Conservation (phyloP, 306 rosid genomes). For the Pachyrhizus erosus region DNA sequence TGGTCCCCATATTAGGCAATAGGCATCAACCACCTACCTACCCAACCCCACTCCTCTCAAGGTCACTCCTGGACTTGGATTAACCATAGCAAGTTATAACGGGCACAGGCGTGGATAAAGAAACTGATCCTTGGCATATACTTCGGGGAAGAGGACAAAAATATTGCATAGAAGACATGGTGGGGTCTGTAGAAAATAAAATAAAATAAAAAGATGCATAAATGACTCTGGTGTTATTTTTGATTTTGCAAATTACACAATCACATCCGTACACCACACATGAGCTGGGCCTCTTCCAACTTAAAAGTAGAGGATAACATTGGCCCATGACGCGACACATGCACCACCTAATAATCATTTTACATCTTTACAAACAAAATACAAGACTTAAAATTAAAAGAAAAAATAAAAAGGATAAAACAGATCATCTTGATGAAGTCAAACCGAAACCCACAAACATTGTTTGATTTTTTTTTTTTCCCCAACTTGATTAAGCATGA, state of each 20-base stretch:
- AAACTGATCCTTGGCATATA: slow-evolving; percentile 18
- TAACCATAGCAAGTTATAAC: neutral
- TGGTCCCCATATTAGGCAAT: slow-evolving; percentile 41
- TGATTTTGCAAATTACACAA: slow-evolving; percentile 47
- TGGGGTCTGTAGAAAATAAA: too few species aligned
- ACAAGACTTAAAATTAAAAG: slow-evolving; percentile 18
- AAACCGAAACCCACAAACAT: slow-evolving; percentile 46
- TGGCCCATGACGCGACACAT: slow-evolving; percentile 44
- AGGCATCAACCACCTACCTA: neutral
- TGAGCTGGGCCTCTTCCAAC: slow-evolving; percentile 44
- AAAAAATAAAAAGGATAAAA: neutral
- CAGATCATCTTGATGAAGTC: slow-evolving; percentile 16
- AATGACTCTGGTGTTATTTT: slow-evolving; percentile 35
- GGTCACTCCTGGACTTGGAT: neutral
- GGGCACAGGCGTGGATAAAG: slow-evolving; percentile 21
- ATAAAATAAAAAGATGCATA: neutral
- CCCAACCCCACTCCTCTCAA: neutral
- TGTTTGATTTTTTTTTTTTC: neutral
- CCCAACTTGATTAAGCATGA: slow-evolving; percentile 13
- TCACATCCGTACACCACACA: slow-evolving; percentile 50
- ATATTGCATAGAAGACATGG: neutral
- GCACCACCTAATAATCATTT: slow-evolving; percentile 38
- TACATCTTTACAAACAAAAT: slow-evolving; percentile 50
- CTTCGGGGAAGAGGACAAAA: slow-evolving; percentile 38
- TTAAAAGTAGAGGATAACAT: slow-evolving; percentile 47